These are phyloP conservation scores for Casaregolazyma suthepensis DNA, from an alignment of 1,139 yeast species.

Conservation along the genomic window DNA sequence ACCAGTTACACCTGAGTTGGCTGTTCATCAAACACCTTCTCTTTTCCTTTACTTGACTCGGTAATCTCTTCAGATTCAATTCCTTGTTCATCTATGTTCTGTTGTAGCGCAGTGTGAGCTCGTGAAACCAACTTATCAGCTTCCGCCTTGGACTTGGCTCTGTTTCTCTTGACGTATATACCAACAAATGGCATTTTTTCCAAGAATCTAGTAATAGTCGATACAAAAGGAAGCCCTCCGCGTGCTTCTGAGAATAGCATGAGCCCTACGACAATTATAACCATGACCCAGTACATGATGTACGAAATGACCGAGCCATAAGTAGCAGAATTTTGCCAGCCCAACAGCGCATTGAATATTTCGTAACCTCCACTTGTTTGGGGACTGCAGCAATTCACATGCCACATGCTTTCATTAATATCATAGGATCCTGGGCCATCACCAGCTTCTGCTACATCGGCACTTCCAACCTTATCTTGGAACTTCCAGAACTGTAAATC, in stretches of 20 bases:
- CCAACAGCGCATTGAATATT: conserved; percentile 77
- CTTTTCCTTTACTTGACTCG: neutral
- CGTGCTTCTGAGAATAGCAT: conserved; percentile 68
- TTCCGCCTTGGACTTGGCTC: conserved; percentile 6
- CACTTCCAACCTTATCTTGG: conserved; percentile 65
- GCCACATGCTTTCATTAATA: conserved; percentile 74
- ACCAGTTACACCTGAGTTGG: neutral
- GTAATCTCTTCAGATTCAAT: conserved; percentile 17
- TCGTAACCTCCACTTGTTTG: conserved; percentile 88
- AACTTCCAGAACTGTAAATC: conserved; percentile 63
- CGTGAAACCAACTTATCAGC: neutral
- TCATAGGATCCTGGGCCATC: conserved; percentile 91
- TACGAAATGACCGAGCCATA: conserved; percentile 80
- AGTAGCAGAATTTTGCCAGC: conserved; percentile 92
- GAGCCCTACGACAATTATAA: conserved; percentile 48
- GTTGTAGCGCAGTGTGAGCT: conserved; percentile 9
- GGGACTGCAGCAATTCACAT: conserved; percentile 91
- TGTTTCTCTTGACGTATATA: conserved; percentile 6
- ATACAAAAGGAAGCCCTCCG: conserved; percentile 51
- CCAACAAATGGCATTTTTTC: conserved; percentile 13
- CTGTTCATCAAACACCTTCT: neutral
- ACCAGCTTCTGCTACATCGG: conserved; percentile 86
- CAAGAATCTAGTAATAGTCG: neutral
- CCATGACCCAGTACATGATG: conserved; percentile 74
- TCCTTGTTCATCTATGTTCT: neutral